Evolutionary conservation across 169 alveolate species (phyloP), one percentile per base, ranked within the genome.

Genomic region (Plasmodium knowlesi): DNA sequence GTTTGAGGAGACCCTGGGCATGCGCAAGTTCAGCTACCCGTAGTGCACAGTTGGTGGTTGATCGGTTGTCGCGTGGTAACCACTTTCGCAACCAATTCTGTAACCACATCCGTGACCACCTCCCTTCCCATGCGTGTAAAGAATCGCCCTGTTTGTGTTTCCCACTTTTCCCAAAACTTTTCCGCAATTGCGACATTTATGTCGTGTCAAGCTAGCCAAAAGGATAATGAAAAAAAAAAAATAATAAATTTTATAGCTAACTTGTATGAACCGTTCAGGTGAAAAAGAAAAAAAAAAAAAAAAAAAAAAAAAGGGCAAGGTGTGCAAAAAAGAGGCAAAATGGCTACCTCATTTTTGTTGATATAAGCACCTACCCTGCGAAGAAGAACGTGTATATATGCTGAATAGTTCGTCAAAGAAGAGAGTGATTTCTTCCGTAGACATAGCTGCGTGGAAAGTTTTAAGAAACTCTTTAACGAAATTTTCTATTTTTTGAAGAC

Each of bases 1-100:
- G 34, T 28, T 88, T 53, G 94, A 88, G 53, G 94, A 88, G 37
- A 32, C 88, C 30, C 25, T 78, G n/a, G 94, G 94, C 12, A 78
- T 88, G 30, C 72, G 94, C 22, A 84, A 84, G 67, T 19, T 50
- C 50, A 84, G 57, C 22, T 73, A 84, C 39, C 32, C 54, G 19
- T 84, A 84, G 54, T 74, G 54, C 54, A 53, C 37, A 22, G 16
- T 41, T 3, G 53, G 53, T 0, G 53, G 16, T 5, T 41, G 53
- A 10, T 3, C 46, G 9, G 54, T 5, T 8, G 16, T 12, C n/a
- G n/a, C 54, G n/a, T 43, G 54, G 50, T 2, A 41, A 5, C 50
- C 50, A 41, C 50, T 41, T 6, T 12, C 50, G 1, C 8, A 41
- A 43, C 54, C 54, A n/a, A 5, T 37, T 1, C n/a, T n/a, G 50